Base-by-base conservation (phyloP, 1,284 basidiomycete species). In the Tylopilus sp. region DNA sequence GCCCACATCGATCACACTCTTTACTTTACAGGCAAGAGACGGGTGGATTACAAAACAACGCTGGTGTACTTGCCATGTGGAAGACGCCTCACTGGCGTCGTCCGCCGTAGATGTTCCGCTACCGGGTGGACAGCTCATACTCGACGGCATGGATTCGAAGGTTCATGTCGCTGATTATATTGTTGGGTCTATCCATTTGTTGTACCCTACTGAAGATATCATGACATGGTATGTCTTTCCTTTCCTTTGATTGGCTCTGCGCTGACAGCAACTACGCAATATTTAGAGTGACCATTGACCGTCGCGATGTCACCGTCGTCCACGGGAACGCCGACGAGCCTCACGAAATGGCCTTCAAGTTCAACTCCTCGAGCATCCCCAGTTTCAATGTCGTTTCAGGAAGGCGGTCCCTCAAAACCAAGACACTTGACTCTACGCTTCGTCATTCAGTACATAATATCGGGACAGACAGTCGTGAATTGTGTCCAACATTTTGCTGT, bases 161-260 rank as follows among this genome's bases (percentile, higher is more conserved):
- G 68, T 79, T 42, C 71, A 76, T 49, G 71, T 78, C 14, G 73
- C 75, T 2, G 75, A 77, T 53, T 78, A 77, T 54, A 44, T 51
- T 28, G 76, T 74, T 34, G 77, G 77, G n/a, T 64, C 64, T 0
- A 71, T 68, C 3, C 66, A 67, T 29, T 44, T 81, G 34, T 54
- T 78, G 0, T 81, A 78, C 50, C 77, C 76, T 3, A 77, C 76
- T 5, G 74, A 65, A 7, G 75, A 78, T 55, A 72, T 81, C 29
- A 61, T 77, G 56, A 75, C 76, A 11, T 78, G 76, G 76, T 72
- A 53, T 44, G 58, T 50, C 4, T 18, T 4, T 24, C 9, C 12
- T 51, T 37, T 30, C 17, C n/a, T 35, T 36, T 34, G 3, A 17
- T 29, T 17, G n/a, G 8, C 4, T 31, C 30, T 40, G n/a, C 17